Conservation (phyloP, 2,329 filamentous ascomycete genomes). For the Ceratocystis ficicola region DNA sequence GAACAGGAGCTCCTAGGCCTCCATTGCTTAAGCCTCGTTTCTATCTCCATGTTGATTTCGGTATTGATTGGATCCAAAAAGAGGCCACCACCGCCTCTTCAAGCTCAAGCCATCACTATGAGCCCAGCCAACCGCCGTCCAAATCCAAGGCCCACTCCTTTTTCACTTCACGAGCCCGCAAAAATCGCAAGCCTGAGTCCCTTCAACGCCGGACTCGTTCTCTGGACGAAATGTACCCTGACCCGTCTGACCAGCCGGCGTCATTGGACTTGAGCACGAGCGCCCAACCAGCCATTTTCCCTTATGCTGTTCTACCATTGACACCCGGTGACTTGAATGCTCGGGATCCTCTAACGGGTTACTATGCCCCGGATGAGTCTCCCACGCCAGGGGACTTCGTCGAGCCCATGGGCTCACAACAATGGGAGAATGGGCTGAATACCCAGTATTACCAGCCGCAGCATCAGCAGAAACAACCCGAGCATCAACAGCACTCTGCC, state of each 20-base stretch:
- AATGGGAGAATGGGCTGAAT: background rate
- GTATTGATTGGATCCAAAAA: conserved; percentile 39
- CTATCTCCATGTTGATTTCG: conserved; percentile 42
- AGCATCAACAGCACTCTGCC: background rate
- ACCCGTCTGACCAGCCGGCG: background rate
- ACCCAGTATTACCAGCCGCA: background rate
- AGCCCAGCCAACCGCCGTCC: conserved; percentile 33
- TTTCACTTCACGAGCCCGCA: conserved; percentile 17
- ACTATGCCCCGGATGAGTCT: conserved; percentile 13
- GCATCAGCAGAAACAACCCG: background rate
- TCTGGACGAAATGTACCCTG: conserved; percentile 36
- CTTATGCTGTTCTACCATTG: conserved; percentile 16
- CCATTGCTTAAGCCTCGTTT: conserved; percentile 28
- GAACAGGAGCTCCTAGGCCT: background rate
- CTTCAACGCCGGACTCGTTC: conserved; percentile 23
- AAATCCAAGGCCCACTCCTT: conserved; percentile 23
- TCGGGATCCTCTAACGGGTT: conserved; percentile 17
- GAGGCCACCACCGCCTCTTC: conserved; percentile 29
- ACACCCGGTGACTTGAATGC: conserved; percentile 19
- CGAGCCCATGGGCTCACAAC: background rate
- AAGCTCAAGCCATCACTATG: conserved; percentile 38
- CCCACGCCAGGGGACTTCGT: background rate
- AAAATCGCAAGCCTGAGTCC: conserved; percentile 24
- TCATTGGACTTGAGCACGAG: conserved; percentile 11
- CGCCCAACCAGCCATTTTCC: background rate